A percentile compares a stretch with the other conserved stretches of the same genome.
These are phyloP conservation scores for Euphorbia peplus DNA, from an alignment of 345 rosid species.

Conservation along the genomic window DNA sequence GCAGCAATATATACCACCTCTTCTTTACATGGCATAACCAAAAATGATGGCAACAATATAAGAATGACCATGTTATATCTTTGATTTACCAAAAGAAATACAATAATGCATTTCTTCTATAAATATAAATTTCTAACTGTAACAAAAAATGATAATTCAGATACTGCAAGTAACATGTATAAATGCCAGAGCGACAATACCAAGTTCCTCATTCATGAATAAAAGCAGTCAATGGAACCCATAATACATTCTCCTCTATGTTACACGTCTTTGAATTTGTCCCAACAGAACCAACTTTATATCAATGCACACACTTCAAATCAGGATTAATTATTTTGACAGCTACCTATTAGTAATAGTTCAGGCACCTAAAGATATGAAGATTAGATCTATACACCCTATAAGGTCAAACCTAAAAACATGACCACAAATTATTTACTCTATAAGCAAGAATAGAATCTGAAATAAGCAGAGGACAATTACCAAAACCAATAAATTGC, in stretches of 20 bases:
- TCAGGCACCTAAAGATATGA: not conserved
- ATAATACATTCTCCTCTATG: not conserved
- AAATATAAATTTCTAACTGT: not conserved
- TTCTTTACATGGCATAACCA: not conserved
- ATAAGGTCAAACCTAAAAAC: not conserved
- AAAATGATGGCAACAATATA: not conserved
- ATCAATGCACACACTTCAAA: not conserved
- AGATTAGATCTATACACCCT: not conserved
- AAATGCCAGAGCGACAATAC: not conserved
- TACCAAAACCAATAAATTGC: not conserved
- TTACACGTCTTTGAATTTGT: slow-evolving; percentile 5
- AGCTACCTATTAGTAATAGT: not conserved
- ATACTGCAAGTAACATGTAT: not conserved
- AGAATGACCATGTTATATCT: not conserved
- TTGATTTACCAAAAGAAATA: not conserved
- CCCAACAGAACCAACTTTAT: not conserved
- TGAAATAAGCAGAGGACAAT: not conserved
- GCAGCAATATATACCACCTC: not conserved
- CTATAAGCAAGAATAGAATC: not conserved
- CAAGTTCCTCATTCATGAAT: not conserved
- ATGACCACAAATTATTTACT: not conserved
- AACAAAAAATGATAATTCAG: not conserved
- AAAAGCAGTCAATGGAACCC: not conserved
- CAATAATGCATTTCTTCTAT: not conserved
- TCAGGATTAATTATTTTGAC: slow-evolving; percentile 1